These are phyloP conservation scores for Chlorencoelia australis DNA, from an alignment of 2,329 filamentous ascomycete genomes.

Conservation along the genomic window DNA sequence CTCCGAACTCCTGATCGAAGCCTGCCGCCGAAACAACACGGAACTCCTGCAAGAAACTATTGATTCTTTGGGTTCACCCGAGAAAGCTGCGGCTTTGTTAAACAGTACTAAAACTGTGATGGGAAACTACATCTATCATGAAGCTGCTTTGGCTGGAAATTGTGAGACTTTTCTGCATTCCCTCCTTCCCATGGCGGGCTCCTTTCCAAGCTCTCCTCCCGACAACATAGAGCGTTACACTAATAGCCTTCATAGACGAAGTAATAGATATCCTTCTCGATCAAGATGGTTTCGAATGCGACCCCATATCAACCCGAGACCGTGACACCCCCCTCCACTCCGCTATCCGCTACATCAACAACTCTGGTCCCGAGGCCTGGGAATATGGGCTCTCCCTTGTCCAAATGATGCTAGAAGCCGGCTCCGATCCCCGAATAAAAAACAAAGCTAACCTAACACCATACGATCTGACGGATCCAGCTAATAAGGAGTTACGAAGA, in stretches of 20 bases:
- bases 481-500: slow-evolving; percentile 50
- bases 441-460: slow-evolving; percentile 69
- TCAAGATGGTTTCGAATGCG: slow-evolving; percentile 77
- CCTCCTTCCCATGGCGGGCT: slow-evolving; percentile 1
- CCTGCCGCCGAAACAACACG: slow-evolving; percentile 86
- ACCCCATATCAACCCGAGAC: slow-evolving; percentile 61
- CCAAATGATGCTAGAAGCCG: slow-evolving; percentile 75
- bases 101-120: slow-evolving; percentile 79
- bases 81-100: slow-evolving; percentile 64
- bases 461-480: slow-evolving; percentile 62
- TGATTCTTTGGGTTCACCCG: slow-evolving; percentile 40
- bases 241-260: slow-evolving; percentile 64
- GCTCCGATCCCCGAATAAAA: slow-evolving; percentile 50
- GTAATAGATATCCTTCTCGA: slow-evolving; percentile 74
- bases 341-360: slow-evolving; percentile 68
- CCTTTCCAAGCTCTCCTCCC: too few species aligned
- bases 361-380: slow-evolving; percentile 41
- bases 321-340: slow-evolving; percentile 72
- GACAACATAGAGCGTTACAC: too few species aligned
- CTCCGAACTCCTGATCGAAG: slow-evolving; percentile 80
- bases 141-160: slow-evolving; percentile 76
- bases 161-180: slow-evolving; percentile 45
- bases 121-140: slow-evolving; percentile 82
- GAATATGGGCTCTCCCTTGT: slow-evolving; percentile 57
- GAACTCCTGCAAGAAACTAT: slow-evolving; percentile 73